phyloP scores from a whole-genome alignment of 257 asterid species.

The Coffea eugenioides region DNA sequence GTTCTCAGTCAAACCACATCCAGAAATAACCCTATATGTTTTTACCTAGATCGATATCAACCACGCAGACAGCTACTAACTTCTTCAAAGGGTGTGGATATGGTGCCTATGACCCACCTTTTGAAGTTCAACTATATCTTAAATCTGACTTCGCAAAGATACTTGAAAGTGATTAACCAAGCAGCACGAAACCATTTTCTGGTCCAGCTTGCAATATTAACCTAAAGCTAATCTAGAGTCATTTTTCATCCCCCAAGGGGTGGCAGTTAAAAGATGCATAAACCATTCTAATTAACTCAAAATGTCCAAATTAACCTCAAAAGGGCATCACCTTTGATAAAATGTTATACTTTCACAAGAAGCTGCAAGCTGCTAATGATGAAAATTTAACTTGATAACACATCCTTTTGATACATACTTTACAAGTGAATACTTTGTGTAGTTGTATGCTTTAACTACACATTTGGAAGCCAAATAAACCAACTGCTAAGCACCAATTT shows the following conservation, averaged over 20 bases:
- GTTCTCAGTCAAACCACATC: background rate
- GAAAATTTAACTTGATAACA: background rate
- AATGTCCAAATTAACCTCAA: background rate
- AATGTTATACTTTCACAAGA: background rate
- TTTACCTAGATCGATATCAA: background rate
- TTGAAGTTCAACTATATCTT: background rate
- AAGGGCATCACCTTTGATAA: background rate
- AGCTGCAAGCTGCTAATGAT: background rate
- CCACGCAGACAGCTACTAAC: background rate
- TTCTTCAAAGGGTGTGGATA: background rate
- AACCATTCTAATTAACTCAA: background rate
- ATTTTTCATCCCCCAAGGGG: background rate
- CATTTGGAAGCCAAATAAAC: background rate
- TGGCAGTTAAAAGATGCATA: background rate
- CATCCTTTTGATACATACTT: background rate
- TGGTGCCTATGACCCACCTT: background rate
- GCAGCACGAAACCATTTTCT: background rate
- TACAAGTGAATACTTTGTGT: background rate
- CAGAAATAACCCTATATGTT: background rate
- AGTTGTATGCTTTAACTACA: background rate
- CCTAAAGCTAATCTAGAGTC: background rate
- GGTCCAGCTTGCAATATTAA: background rate
- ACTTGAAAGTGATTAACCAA: background rate
- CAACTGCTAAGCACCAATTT: background rate
- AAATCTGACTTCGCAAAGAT: background rate